A percentile compares a stretch with the other conserved stretches of the same genome.
Evolutionary conservation across 306 rosid species (phyloP).

Genomic region (Inga leiocalycina): DNA sequence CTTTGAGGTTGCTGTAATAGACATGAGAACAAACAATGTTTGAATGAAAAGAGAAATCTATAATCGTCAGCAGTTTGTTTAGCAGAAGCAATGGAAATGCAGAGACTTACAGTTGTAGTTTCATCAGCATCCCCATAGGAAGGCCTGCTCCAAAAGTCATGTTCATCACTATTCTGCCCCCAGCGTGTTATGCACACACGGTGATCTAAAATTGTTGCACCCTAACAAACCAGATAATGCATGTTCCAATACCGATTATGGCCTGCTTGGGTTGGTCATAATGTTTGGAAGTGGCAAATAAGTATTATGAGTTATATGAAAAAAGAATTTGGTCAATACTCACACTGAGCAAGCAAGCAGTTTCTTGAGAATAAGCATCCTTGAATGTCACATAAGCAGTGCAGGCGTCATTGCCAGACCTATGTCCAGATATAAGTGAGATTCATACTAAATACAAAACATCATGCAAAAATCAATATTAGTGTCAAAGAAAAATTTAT

Average conservation of each 20-base stretch:
- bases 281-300: not conserved
- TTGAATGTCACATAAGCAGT: constrained; percentile 88
- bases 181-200: constrained; percentile 90
- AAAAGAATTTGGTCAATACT: constrained; percentile 40
- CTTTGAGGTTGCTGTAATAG: constrained; percentile 44
- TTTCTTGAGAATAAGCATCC: constrained; percentile 83
- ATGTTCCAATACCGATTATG: constrained; percentile 3
- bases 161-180: constrained; percentile 78
- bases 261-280: not conserved
- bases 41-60: not conserved
- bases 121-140: constrained; percentile 48
- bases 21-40: not conserved
- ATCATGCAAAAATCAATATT: constrained; percentile 9
- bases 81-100: not conserved
- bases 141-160: constrained; percentile 71
- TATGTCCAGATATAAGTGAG: constrained; percentile 34
- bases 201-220: constrained; percentile 90
- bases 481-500: not conserved
- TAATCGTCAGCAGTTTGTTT: constrained; percentile 14
- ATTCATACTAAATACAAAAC: constrained; percentile 4
- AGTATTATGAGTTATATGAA: not conserved
- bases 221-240: constrained; percentile 53
- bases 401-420: constrained; percentile 78
- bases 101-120: constrained; percentile 52
- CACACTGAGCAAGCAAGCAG: constrained; percentile 95